Evolutionary conservation across 352 stramenopile genomes (phyloP), one percentile per base, ranked within the genome.

Genomic region (Pythium sp.): DNA sequence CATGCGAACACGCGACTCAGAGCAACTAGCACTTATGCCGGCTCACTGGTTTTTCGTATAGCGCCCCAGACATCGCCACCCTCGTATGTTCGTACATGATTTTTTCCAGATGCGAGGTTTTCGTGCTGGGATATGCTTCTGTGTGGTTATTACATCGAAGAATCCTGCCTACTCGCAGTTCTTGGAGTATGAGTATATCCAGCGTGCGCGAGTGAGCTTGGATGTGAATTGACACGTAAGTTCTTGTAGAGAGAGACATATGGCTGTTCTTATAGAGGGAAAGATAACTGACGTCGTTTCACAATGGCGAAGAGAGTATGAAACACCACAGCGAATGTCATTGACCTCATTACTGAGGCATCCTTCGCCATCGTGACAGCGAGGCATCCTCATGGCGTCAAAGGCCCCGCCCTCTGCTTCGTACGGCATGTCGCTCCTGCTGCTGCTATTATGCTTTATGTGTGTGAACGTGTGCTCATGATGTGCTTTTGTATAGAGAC

Each of bases 401-500:
- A 46, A 30, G 4, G 15, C 22, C 3, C 24, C 38, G 53, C 20
- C 26, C n/a, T 43, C 53, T 49, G 63, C 63, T 28, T 61, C 54
- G 63, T 68, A 68, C 54, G 62, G 5, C 9, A n/a, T 3, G 14
- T 12, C 38, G 14, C 11, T 12, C 5, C 41, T 49, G 15, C 15
- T n/a, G 41, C 15, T 47, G 15, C 14, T 46, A 49, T 38, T 38
- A 9, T 38, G 34, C 34, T 38, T 7, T n/a, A 4, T n/a, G 20
- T 64, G 3, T 59, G 30, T 36, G 28, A 36, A 30, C 14, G 8
- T 54, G 34, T 26, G 8, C 5, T 18, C 18, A 18, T 62, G 14
- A 20, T 11, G 6, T 6, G 22, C 32, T 58, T 11, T 28, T 34
- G 15, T 34, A 0, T 49, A 85, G 76, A 18, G 68, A 74, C 30